Evolutionary conservation across 2,329 filamentous ascomycete species (phyloP).

Genomic region (Ceratocystis lukuohia): DNA sequence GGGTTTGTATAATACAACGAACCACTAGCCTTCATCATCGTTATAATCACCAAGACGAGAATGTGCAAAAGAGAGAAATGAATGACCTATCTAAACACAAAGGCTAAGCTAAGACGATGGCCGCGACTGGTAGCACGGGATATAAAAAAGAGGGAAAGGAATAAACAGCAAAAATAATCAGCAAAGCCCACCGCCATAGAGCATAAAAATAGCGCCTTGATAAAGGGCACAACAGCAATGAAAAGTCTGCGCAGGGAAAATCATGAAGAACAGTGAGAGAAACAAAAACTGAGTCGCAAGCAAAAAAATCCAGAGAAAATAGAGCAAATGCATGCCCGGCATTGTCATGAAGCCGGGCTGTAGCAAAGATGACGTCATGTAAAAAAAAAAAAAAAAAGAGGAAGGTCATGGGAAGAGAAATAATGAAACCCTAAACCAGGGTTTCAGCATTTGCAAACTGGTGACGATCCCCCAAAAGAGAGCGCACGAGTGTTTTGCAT

Average conservation of each 20-base stretch:
- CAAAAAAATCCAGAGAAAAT: background rate
- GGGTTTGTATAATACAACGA: background rate
- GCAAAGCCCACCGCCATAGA: slow-evolving; percentile 4
- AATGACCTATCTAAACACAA: slow-evolving; percentile 6
- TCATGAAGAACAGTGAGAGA: background rate
- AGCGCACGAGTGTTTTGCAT: background rate
- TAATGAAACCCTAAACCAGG: background rate
- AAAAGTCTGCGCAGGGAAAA: background rate
- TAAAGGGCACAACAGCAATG: background rate
- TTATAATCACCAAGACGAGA: background rate
- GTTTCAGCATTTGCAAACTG: background rate
- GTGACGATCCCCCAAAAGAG: background rate
- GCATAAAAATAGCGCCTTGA: background rate
- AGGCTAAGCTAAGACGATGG: background rate
- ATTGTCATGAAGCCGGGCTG: background rate
- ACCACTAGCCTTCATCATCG: background rate
- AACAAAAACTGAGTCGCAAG: background rate
- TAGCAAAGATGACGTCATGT: slow-evolving; percentile 7
- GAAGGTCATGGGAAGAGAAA: background rate
- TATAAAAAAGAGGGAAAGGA: slow-evolving; percentile 6
- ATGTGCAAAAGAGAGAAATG: background rate
- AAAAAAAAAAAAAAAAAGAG: background rate
- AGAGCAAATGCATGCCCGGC: background rate
- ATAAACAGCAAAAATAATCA: slow-evolving; percentile 3
- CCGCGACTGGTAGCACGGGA: slow-evolving; percentile 1